phyloP scores from a whole-genome alignment of 2,329 filamentous ascomycete genomes.

The Cladosporium sp. region DNA sequence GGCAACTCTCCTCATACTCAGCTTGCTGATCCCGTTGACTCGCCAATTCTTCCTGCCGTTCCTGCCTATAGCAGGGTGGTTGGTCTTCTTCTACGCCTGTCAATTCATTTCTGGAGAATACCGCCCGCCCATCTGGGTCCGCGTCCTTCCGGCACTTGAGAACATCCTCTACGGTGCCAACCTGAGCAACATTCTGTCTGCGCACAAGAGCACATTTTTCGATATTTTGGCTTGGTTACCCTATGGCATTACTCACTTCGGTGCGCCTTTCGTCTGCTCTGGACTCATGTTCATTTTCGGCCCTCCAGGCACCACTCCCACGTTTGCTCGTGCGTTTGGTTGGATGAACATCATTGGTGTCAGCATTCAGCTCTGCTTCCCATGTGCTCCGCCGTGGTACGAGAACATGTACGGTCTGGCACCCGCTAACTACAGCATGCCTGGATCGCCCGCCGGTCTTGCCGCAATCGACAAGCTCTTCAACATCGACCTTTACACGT shows the following conservation, averaged over 20 bases:
- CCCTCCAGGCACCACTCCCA: slow-evolving; percentile 76
- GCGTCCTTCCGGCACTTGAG: slow-evolving; percentile 87
- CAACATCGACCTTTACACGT: slow-evolving; percentile 88
- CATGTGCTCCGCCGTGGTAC: slow-evolving; percentile 95
- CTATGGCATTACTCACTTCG: slow-evolving; percentile 88
- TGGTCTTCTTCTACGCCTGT: slow-evolving; percentile 88
- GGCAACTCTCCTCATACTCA: slow-evolving; percentile 61
- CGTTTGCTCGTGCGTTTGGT: slow-evolving; percentile 82
- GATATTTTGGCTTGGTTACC: slow-evolving; percentile 91
- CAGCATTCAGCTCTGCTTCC: slow-evolving; percentile 82
- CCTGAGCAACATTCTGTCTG: slow-evolving; percentile 89
- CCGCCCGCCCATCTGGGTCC: slow-evolving; percentile 91
- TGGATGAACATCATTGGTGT: slow-evolving; percentile 90
- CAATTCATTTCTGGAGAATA: slow-evolving; percentile 87
- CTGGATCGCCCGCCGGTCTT: slow-evolving; percentile 82
- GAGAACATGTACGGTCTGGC: slow-evolving; percentile 88
- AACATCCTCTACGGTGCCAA: slow-evolving; percentile 96
- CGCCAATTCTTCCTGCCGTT: slow-evolving; percentile 89
- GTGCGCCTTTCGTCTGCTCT: slow-evolving; percentile 74
- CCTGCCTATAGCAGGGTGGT: slow-evolving; percentile 77
- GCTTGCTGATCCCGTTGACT: slow-evolving; percentile 76
- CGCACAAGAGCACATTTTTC: slow-evolving; percentile 76
- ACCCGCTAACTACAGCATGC: slow-evolving; percentile 88
- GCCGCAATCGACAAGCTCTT: slow-evolving; percentile 86
- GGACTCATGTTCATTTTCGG: slow-evolving; percentile 81